These are phyloP conservation scores for Laguncularia racemosa DNA, from an alignment of 345 rosid species.

Conservation along the genomic window DNA sequence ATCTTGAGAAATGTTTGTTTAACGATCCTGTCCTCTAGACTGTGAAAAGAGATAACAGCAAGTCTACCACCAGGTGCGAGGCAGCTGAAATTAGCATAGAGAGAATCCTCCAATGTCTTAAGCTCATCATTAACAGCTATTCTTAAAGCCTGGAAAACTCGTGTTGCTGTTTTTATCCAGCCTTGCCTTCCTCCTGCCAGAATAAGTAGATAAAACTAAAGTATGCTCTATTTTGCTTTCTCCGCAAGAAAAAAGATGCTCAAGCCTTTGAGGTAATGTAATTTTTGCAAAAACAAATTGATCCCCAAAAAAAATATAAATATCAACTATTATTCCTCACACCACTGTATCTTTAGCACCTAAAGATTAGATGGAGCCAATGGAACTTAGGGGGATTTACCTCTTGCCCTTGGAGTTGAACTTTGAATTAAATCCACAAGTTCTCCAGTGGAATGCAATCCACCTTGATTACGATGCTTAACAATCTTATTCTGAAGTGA, in stretches of 20 bases:
- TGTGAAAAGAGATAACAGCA: conserved; percentile 91
- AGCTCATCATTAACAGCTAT: conserved; percentile 96
- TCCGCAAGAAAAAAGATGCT: no score
- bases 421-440: conserved; percentile 55
- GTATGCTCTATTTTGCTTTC: no score
- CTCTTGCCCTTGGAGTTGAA: conserved; percentile 37
- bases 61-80: conserved; percentile 88
- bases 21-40: conserved; percentile 90
- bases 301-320: no score
- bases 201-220: conserved; percentile 5
- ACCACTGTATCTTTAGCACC: no score
- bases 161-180: conserved; percentile 93
- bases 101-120: conserved; percentile 58
- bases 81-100: conserved; percentile 57
- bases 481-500: conserved; percentile 58
- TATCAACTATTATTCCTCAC: no score
- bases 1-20: conserved; percentile 84
- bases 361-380: no score
- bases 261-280: no score
- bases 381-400: conserved; percentile 20
- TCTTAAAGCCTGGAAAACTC: conserved; percentile 88
- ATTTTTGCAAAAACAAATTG: no score
- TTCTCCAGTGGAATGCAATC: conserved; percentile 80
- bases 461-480: conserved; percentile 59
- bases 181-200: conserved; percentile 83